Conservation (phyloP, 495 filamentous ascomycete species). For the Parmelia sp. region DNA sequence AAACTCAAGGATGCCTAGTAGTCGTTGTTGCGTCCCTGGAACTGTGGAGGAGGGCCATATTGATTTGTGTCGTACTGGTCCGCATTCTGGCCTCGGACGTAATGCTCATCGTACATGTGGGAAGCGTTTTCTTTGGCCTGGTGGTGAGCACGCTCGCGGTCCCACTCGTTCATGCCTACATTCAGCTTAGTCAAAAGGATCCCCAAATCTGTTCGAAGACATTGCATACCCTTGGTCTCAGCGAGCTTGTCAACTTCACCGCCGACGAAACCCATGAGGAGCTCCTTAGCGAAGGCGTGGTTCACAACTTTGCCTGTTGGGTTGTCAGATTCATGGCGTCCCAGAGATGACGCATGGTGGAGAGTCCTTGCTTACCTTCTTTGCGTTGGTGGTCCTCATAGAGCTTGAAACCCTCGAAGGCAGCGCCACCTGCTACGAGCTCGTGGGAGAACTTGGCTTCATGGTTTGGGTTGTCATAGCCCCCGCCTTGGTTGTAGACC, state of each 20-base stretch:
- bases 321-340: neutral
- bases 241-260: constrained; percentile 72
- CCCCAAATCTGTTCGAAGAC: too few relatives aligned
- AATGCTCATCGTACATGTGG: constrained; percentile 58
- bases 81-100: constrained; percentile 34
- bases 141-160: constrained; percentile 59
- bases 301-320: constrained; percentile 57
- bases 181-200: neutral
- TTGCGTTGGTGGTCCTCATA: constrained; percentile 71
- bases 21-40: neutral
- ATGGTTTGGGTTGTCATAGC: constrained; percentile 33
- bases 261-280: constrained; percentile 62
- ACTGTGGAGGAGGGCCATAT: constrained; percentile 33
- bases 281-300: constrained; percentile 73
- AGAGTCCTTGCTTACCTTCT: constrained; percentile 47
- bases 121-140: constrained; percentile 61
- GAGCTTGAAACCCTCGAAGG: constrained; percentile 73
- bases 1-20: neutral
- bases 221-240: constrained; percentile 60
- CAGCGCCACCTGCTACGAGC: constrained; percentile 65
- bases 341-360: neutral
- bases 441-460: constrained; percentile 66
- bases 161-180: constrained; percentile 50
- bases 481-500: constrained; percentile 46
- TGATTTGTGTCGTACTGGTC: constrained; percentile 42